These are phyloP conservation scores for Erodium trifolium DNA, from an alignment of 441 rosid genomes.

Conservation along the genomic window DNA sequence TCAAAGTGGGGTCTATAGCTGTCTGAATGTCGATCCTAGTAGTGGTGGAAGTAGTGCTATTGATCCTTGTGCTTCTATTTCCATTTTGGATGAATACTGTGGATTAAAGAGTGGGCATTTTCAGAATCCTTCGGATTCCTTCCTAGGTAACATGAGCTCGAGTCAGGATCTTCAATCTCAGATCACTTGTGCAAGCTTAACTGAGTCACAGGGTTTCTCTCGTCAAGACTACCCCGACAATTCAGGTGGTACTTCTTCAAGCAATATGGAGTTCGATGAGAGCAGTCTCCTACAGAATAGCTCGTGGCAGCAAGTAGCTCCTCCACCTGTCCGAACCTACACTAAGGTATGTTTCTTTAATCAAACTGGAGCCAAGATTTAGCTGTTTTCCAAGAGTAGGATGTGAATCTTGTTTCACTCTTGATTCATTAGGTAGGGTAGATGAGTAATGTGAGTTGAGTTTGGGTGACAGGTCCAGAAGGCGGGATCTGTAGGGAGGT, in stretches of 20 bases:
- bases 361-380: too few relatives aligned
- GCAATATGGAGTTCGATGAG: conserved; percentile 69
- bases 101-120: conserved; percentile 60
- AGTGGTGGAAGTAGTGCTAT: conserved; percentile 51
- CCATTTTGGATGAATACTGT: conserved; percentile 69
- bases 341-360: conserved; percentile 51
- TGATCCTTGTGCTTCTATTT: conserved; percentile 67
- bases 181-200: conserved; percentile 80
- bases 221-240: conserved; percentile 70
- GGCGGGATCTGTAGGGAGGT: conserved; percentile 93
- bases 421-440: too few relatives aligned
- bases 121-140: conserved; percentile 59
- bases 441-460: too few relatives aligned
- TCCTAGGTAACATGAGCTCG: conserved; percentile 55
- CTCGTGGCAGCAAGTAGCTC: conserved; percentile 77
- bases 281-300: conserved; percentile 55
- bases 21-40: conserved; percentile 50
- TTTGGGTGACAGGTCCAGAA: conserved; percentile 60
- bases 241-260: conserved; percentile 90
- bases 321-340: conserved; percentile 63
- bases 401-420: too few relatives aligned
- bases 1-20: conserved; percentile 52
- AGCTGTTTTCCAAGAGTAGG: not conserved
- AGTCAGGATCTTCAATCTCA: conserved; percentile 95
- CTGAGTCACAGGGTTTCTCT: conserved; percentile 41